Conservation (phyloP, 1,284 basidiomycete genomes). For the Wallemia ichthyophaga region DNA sequence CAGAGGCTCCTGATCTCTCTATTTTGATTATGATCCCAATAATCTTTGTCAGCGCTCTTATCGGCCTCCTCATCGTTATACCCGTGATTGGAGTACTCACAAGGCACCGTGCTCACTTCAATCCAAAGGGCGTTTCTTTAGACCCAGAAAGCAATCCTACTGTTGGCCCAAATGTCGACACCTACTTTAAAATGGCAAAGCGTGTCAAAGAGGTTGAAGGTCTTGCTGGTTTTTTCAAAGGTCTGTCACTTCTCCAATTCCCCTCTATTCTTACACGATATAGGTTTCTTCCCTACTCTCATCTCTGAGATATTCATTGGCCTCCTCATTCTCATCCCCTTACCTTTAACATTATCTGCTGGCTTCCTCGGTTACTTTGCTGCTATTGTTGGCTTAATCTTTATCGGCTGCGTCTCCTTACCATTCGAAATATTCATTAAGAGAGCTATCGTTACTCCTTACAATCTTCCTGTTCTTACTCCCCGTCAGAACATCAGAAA, state of each 20-base stretch:
- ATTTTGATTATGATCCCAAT: background rate
- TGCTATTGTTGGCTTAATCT: background rate
- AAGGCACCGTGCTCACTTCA: background rate
- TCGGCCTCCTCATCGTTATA: background rate
- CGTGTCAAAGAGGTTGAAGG: background rate
- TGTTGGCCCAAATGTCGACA: background rate
- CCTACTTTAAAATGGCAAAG: background rate
- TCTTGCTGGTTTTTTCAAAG: background rate
- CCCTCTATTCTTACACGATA: background rate
- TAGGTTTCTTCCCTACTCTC: background rate
- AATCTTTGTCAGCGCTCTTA: background rate
- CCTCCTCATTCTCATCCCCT: background rate
- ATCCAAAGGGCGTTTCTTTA: background rate
- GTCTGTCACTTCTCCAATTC: background rate
- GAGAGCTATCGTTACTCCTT: background rate
- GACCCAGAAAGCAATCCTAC: background rate
- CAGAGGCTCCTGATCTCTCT: background rate
- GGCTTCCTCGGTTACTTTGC: background rate
- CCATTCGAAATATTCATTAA: background rate
- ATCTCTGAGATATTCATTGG: background rate
- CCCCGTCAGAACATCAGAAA: background rate
- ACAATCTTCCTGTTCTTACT: background rate
- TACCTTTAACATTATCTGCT: background rate
- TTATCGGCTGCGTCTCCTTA: background rate
- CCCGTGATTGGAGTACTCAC: background rate